Percentiles rank a stretch among this genome's conserved stretches.
Conservation (phyloP, 257 asterid genomes). For the Dorcoceras hygrometricum region DNA sequence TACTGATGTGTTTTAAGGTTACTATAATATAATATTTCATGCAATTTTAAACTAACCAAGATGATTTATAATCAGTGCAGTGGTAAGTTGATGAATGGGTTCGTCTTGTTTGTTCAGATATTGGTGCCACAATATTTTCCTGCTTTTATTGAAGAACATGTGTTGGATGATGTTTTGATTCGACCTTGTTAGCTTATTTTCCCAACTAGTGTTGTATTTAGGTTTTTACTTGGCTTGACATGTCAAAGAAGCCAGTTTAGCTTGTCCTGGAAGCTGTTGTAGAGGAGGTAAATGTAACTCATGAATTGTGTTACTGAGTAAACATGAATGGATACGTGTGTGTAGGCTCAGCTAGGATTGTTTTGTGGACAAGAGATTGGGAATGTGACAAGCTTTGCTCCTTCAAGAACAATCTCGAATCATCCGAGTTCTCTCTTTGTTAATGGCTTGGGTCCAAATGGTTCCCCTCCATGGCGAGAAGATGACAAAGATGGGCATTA, state of each 20-base stretch:
- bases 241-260: constrained; percentile 20
- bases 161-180: background rate
- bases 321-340: constrained; percentile 72
- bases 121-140: background rate
- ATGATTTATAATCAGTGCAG: background rate
- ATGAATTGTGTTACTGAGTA: constrained; percentile 42
- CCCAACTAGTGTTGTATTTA: background rate
- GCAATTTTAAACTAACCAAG: no score
- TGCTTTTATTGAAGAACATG: background rate
- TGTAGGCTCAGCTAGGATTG: constrained; percentile 98
- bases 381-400: constrained; percentile 72
- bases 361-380: constrained; percentile 86
- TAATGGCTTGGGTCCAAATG: constrained; percentile 67
- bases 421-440: constrained; percentile 53
- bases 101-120: background rate
- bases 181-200: background rate
- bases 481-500: constrained; percentile 99
- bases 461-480: constrained; percentile 92
- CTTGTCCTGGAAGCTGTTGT: constrained; percentile 25
- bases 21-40: background rate
- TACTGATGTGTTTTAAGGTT: background rate
- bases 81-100: background rate
- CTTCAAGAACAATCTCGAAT: constrained; percentile 57
- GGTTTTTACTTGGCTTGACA: constrained; percentile 2
- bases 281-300: constrained; percentile 38